Evolutionary conservation across 2,329 filamentous ascomycete genomes (phyloP).

Genomic region (Claviceps monticola): DNA sequence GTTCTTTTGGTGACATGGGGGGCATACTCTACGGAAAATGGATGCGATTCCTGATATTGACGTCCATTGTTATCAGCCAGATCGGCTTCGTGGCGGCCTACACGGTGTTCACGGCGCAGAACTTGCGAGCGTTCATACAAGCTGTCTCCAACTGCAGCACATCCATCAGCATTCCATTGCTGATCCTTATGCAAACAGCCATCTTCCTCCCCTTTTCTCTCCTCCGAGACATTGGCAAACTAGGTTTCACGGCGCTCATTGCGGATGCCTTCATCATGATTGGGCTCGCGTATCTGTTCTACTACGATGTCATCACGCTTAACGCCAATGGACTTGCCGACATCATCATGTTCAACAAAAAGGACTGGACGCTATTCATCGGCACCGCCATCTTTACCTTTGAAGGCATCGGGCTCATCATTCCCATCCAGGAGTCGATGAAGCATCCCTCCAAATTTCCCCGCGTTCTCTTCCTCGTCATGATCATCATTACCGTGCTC

Average conservation of each 20-base stretch:
- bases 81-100: conserved; percentile 91
- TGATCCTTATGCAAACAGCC: conserved; percentile 90
- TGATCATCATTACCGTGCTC: conserved; percentile 86
- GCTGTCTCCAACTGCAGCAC: conserved; percentile 82
- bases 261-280: conserved; percentile 91
- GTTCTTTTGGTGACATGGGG: conserved; percentile 97
- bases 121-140: conserved; percentile 84
- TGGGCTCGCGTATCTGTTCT: conserved; percentile 86
- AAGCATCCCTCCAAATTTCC: conserved; percentile 82
- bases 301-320: conserved; percentile 83
- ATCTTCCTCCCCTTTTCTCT: conserved; percentile 91
- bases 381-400: conserved; percentile 99
- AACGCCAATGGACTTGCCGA: conserved; percentile 64
- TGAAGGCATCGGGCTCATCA: conserved; percentile 92
- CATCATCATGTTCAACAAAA: conserved; percentile 78
- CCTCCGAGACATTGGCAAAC: conserved; percentile 91
- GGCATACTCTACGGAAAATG: conserved; percentile 80
- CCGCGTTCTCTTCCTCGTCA: conserved; percentile 72
- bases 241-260: conserved; percentile 85
- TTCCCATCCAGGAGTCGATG: conserved; percentile 97
- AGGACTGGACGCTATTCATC: conserved; percentile 94
- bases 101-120: conserved; percentile 93
- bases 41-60: conserved; percentile 77
- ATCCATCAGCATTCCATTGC: conserved; percentile 70
- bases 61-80: conserved; percentile 88